phyloP scores from a whole-genome alignment of 2,329 filamentous ascomycete genomes.

The Cylindrodendrum hubeiense region DNA sequence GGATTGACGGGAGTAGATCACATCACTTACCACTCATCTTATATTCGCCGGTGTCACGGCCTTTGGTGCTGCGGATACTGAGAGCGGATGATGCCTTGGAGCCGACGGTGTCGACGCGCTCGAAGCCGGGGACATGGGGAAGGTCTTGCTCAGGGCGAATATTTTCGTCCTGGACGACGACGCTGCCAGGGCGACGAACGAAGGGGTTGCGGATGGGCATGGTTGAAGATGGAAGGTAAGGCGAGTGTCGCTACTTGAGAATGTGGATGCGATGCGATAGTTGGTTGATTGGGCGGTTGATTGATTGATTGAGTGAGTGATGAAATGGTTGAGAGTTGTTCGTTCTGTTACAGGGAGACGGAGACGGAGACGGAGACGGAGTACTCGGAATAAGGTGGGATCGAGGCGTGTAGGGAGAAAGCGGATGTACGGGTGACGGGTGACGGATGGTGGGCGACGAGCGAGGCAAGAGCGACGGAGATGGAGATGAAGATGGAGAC shows the following conservation, averaged over 20 bases:
- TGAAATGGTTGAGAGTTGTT: neutral
- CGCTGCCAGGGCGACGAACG: constrained; percentile 66
- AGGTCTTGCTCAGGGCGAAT: constrained; percentile 55
- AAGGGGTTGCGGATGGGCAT: constrained; percentile 84
- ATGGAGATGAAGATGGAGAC: constrained; percentile 1
- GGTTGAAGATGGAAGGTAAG: constrained; percentile 33
- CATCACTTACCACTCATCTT: constrained; percentile 79
- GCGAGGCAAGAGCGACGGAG: constrained; percentile 11
- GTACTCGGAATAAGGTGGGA: neutral
- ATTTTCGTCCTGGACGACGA: constrained; percentile 65
- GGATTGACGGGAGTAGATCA: neutral
- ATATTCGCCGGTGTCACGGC: constrained; percentile 78
- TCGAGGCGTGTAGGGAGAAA: neutral
- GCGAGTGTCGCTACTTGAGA: constrained; percentile 11
- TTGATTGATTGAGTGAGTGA: neutral
- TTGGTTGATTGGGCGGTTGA: neutral
- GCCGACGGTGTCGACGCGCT: constrained; percentile 72
- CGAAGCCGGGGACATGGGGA: constrained; percentile 59
- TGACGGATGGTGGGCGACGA: neutral
- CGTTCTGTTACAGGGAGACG: neutral
- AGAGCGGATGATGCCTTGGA: constrained; percentile 72
- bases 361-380: neutral
- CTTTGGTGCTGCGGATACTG: constrained; percentile 71
- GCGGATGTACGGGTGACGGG: neutral
- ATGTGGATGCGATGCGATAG: constrained; percentile 12